A percentile compares a stretch with the other conserved stretches of the same genome.
Evolutionary conservation across 257 asterid species (phyloP).

Genomic region (Plantago major): DNA sequence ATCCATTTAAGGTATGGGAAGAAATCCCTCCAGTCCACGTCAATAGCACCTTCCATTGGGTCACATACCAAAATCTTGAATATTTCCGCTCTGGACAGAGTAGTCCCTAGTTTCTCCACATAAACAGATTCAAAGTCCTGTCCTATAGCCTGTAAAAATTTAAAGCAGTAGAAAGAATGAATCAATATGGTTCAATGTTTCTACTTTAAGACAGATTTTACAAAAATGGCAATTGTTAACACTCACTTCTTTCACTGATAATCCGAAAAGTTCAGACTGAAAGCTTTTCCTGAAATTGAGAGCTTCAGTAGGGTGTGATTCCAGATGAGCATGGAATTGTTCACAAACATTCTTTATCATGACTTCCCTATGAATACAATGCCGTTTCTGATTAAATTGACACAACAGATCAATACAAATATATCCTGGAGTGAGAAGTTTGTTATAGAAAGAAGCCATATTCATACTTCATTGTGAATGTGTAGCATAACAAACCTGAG

Average conservation of each 20-base stretch:
- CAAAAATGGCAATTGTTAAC: background rate
- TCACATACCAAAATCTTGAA: constrained; percentile 57
- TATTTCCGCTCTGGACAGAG: constrained; percentile 45
- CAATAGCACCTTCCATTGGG: constrained; percentile 83
- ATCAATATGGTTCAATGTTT: background rate
- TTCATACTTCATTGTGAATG: background rate
- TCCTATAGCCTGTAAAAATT: constrained; percentile 52
- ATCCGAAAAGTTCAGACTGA: constrained; percentile 71
- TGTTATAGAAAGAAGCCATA: background rate
- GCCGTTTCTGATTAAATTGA: constrained; percentile 51
- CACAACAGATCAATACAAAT: background rate
- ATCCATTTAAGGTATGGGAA: constrained; percentile 81
- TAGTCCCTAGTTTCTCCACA: constrained; percentile 55
- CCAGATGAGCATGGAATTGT: constrained; percentile 35
- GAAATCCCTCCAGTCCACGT: constrained; percentile 97
- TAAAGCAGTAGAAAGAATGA: background rate
- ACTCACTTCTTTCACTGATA: constrained; percentile 67
- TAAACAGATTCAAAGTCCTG: constrained; percentile 52
- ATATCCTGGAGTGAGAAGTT: too few relatives aligned
- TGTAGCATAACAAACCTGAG: constrained; percentile 49
- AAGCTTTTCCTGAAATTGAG: constrained; percentile 61
- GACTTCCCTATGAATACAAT: constrained; percentile 51
- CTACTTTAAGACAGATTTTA: background rate
- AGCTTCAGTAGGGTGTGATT: constrained; percentile 42
- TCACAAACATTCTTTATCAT: constrained; percentile 41